phyloP scores from a whole-genome alignment of 768 basidiomycete genomes.

The Sistotremastrum niveocremeum region DNA sequence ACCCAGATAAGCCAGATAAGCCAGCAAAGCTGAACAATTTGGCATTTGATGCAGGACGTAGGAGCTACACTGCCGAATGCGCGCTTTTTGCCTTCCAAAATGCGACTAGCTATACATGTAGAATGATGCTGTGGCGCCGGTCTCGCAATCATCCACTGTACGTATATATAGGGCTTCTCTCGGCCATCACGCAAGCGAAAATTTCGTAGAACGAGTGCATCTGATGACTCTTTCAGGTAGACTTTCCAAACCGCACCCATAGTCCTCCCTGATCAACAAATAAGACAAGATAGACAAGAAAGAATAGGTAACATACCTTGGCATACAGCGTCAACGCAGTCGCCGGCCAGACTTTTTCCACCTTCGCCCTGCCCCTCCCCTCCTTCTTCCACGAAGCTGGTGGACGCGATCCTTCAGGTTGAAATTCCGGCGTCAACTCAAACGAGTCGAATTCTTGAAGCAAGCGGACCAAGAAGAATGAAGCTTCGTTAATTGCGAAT shows the following conservation, averaged over 20 bases:
- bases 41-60: too few species aligned
- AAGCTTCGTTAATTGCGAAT: constrained; percentile 44
- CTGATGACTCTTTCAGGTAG: too few species aligned
- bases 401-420: constrained; percentile 17
- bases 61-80: too few species aligned
- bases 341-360: constrained; percentile 27
- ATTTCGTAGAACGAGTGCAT: too few species aligned
- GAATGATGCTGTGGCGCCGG: too few species aligned
- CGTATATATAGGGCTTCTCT: too few species aligned
- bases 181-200: too few species aligned
- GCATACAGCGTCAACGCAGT: constrained; percentile 31
- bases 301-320: constrained; percentile 19
- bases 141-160: too few species aligned
- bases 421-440: constrained; percentile 24
- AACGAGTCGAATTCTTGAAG: constrained; percentile 34
- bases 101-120: too few species aligned
- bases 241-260: constrained; percentile 37
- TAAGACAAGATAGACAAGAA: neutral
- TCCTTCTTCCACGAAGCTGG: constrained; percentile 19
- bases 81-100: too few species aligned
- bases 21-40: too few species aligned
- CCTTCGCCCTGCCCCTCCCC: constrained; percentile 18
- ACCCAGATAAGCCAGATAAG: too few species aligned
- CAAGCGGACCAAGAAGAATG: constrained; percentile 39
- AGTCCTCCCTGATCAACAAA: constrained; percentile 31